Evolutionary conservation across 2,329 filamentous ascomycete genomes (phyloP), one percentile per base, ranked within the genome.

Genomic region (Paracamarosporium sp.): DNA sequence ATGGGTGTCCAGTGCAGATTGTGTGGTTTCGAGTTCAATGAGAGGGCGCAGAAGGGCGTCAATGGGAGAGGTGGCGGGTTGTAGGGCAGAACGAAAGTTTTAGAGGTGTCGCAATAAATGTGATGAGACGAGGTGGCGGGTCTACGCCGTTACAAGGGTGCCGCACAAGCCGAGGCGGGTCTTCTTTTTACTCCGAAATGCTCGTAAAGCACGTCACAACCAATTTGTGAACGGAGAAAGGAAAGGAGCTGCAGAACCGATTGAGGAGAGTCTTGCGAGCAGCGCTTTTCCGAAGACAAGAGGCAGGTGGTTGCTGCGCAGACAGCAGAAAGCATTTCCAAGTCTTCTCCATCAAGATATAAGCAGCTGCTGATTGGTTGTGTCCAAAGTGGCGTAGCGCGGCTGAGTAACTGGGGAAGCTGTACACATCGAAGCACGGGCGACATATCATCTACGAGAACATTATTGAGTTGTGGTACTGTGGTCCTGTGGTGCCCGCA

Each of bases 81-180:
- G 52, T 33, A 13, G 46, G 43, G 35, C 50, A 22, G 50, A 53
- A 12, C 33, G 35, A 30, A 11, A 30, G 36, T 28, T 31, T 6
- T 20, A 15, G 22, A 46, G 44, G 56, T 35, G 50, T 55, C 31
- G 52, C 30, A 52, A 47, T 30, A 43, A 41, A 43, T 43, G 47
- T 44, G 43, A 50, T 35, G 50, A 7, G 5, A 38, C 47, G 44
- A 48, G 53, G 50, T 56, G 53, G 44, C 50, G 50, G 44, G 20
- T 28, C 27, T 24, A 50, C 20, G 27, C 20, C 20, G 57, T 48
- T 57, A 30, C 45, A 35, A 48, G 45, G 45, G n/a, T 48, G 25
- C 35, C 47, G 47, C 47, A n/a, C n/a, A n/a, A 52, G 36, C 50
- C 57, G 53, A 57, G 50, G 50, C 36, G 35, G 30, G 20, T 20